Percentiles rank a stretch among this genome's conserved stretches.
Conservation (phyloP, 1,284 basidiomycete species). For the Grifola frondosa region DNA sequence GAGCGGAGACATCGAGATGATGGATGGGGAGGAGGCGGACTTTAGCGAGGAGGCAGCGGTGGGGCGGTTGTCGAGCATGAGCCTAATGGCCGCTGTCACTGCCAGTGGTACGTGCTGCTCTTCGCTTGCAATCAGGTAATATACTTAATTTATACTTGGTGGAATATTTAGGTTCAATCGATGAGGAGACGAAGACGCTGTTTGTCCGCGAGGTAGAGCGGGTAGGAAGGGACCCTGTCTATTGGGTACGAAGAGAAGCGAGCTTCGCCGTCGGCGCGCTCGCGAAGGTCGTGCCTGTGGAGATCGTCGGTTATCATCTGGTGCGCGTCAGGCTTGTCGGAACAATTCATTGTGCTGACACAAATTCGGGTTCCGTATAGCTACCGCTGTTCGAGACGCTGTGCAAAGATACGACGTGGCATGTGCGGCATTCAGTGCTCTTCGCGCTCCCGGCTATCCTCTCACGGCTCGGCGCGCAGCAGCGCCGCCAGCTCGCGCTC, state of each 20-base stretch:
- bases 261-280: slow-evolving; percentile 87
- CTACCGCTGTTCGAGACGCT: slow-evolving; percentile 78
- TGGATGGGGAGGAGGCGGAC: slow-evolving; percentile 24
- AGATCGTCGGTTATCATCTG: slow-evolving; percentile 62
- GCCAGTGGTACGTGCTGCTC: slow-evolving; percentile 56
- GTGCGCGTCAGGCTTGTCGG: too few relatives aligned
- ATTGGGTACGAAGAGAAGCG: slow-evolving; percentile 88
- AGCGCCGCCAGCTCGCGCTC: slow-evolving; percentile 64
- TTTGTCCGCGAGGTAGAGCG: slow-evolving; percentile 85
- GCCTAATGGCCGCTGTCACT: slow-evolving; percentile 84
- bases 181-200: slow-evolving; percentile 57
- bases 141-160: background rate
- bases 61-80: slow-evolving; percentile 90
- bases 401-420: slow-evolving; percentile 71
- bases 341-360: slow-evolving; percentile 8
- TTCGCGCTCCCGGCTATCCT: slow-evolving; percentile 85
- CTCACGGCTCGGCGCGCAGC: slow-evolving; percentile 54
- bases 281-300: slow-evolving; percentile 79
- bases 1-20: slow-evolving; percentile 6
- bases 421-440: slow-evolving; percentile 88
- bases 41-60: slow-evolving; percentile 74
- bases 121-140: slow-evolving; percentile 1
- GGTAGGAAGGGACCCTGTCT: slow-evolving; percentile 75
- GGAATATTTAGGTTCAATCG: slow-evolving; percentile 50
- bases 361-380: slow-evolving; percentile 38